Evolutionary conservation across 129 eudicot genomes (phyloP), one percentile per base, ranked within the genome.

Genomic region (Deinandra increscens): DNA sequence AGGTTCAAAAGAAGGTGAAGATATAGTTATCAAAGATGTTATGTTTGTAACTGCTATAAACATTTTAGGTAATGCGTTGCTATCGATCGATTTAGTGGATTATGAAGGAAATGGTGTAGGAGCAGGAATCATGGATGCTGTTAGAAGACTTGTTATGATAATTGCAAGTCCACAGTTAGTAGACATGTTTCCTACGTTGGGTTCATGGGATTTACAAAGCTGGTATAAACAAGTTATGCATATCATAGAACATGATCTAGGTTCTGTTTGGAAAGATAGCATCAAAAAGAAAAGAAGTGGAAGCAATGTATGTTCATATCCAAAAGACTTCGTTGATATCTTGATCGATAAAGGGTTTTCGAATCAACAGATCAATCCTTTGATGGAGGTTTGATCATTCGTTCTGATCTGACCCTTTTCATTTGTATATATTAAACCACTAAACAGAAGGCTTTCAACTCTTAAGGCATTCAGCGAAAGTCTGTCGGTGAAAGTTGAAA

Each of bases 71-170:
- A 75, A 78, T 50, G 39, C 60, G 19, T 12, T 38, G 2, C 23
- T 81, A 15, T 84, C 83, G 1, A 75, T 22, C 1, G 89, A 84
- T 71, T 33, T 81, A 22, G 31, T 75, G 19, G 64, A 77, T 43
- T 62, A 75, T 65, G 77, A 68, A 55, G 85, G 81, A 10, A 69
- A 69, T 15, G 67, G 61, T 0, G 22, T 29, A 6, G 79, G 68
- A 41, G 23, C 49, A 26, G 34, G 20, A 7, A 14, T 78, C 42
- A 64, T 13, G 53, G 78, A 68, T 11, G 22, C 38, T 4, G 2
- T 84, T 15, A 72, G 75, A 19, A 67, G 72, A 48, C 66, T 81
- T 39, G 33, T 20, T 4, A 38, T 23, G 44, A 39, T 80, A 11
- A 64, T 19, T 48, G 31, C 42, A 31, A 59, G 39, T 15, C 81